Evolutionary conservation across 371 early-diverging fungal genomes (phyloP).

Genomic region (Mucor sp.): DNA sequence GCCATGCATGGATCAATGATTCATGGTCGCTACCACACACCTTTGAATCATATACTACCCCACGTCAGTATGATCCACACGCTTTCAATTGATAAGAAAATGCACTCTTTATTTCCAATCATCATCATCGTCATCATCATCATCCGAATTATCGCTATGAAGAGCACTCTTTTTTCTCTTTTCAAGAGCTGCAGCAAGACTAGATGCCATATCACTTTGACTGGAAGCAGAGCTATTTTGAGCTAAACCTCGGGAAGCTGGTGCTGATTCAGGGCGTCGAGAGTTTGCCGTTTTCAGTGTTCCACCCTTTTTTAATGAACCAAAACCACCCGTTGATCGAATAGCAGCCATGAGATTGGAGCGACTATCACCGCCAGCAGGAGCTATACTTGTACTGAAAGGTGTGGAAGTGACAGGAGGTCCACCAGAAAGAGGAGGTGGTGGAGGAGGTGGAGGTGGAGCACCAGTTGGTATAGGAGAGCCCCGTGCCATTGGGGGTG

Average conservation of each 20-base stretch:
- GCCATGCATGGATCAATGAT: too few species aligned
- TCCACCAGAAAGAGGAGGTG: conserved; percentile 2
- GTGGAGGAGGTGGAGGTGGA: conserved; percentile 14
- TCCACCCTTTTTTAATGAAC: conserved; percentile 29
- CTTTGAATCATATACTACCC: too few species aligned
- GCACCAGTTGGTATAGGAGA: neutral
- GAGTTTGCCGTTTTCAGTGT: conserved; percentile 1
- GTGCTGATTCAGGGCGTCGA: neutral
- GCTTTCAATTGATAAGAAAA: too few species aligned
- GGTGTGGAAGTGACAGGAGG: neutral
- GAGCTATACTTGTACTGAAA: conserved; percentile 3
- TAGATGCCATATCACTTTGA: conserved; percentile 29
- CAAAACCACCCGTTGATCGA: conserved; percentile 43
- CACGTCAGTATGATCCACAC: too few species aligned
- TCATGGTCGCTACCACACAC: too few species aligned
- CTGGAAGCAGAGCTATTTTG: neutral
- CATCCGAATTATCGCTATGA: conserved; percentile 44
- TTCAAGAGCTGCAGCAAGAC: conserved; percentile 38
- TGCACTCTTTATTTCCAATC: conserved; percentile 24
- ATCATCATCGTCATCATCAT: conserved; percentile 28
- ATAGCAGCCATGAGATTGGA: conserved; percentile 41
- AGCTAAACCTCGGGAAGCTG: neutral
- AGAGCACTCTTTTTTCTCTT: conserved; percentile 39
- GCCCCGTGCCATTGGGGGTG: neutral
- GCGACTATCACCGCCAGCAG: conserved; percentile 13